phyloP scores from a whole-genome alignment of 306 rosid genomes.

The Gastrolobium villosum region DNA sequence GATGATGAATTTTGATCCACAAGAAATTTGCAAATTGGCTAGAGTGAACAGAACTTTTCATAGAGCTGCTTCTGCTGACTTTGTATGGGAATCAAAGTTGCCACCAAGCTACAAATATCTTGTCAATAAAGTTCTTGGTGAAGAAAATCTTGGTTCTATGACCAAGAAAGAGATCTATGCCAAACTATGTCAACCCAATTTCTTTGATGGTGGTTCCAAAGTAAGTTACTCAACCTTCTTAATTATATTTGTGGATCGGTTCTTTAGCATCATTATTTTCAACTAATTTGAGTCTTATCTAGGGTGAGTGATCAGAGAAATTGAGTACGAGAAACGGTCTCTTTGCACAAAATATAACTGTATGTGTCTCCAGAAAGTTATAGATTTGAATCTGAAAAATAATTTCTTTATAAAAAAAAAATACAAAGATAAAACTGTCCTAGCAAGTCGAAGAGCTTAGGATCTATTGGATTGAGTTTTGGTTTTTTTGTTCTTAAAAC shows the following conservation, averaged over 20 bases:
- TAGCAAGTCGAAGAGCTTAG: too few relatives aligned
- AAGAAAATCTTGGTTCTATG: constrained; percentile 20
- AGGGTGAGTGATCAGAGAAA: too few relatives aligned
- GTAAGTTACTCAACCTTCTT: constrained; percentile 55
- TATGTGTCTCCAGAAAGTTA: too few relatives aligned
- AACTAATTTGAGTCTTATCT: neutral
- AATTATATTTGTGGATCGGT: constrained; percentile 5
- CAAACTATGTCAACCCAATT: constrained; percentile 61
- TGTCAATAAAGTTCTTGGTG: constrained; percentile 46
- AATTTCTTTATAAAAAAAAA: too few relatives aligned
- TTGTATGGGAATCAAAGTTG: constrained; percentile 78
- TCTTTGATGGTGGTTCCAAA: constrained; percentile 68
- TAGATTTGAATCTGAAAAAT: too few relatives aligned
- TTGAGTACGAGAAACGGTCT: too few relatives aligned
- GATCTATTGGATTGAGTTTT: too few relatives aligned
- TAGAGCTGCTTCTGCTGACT: constrained; percentile 78
- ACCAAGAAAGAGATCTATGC: constrained; percentile 74
- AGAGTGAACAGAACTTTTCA: constrained; percentile 63
- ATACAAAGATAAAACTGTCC: too few relatives aligned
- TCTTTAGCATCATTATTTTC: neutral
- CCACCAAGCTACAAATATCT: constrained; percentile 67
- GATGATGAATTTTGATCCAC: constrained; percentile 66
- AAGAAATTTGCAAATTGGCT: constrained; percentile 79
- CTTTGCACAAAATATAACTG: too few relatives aligned
- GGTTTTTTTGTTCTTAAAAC: too few relatives aligned